These are phyloP conservation scores for Leccinum ochraceum DNA, from an alignment of 768 basidiomycete species.

Conservation along the genomic window DNA sequence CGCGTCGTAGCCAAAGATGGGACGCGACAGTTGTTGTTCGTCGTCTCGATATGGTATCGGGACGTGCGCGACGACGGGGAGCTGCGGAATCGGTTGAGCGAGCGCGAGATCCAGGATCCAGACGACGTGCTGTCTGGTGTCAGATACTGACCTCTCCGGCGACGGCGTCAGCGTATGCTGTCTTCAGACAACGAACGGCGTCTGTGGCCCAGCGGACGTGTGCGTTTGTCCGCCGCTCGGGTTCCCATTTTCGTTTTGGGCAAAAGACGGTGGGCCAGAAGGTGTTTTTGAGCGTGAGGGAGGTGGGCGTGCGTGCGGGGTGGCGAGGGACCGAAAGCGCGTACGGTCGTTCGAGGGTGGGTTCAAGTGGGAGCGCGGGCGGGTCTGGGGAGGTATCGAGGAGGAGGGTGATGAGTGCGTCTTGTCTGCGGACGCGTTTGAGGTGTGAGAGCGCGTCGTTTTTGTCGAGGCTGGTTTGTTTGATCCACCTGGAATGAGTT, in stretches of 20 bases:
- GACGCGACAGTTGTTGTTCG: slow-evolving; percentile 17
- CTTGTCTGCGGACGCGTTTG: slow-evolving; percentile 69
- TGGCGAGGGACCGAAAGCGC: slow-evolving; percentile 60
- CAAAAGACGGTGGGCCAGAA: slow-evolving; percentile 88
- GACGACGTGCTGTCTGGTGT: not conserved
- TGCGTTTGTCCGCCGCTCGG: slow-evolving; percentile 64
- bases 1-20: slow-evolving; percentile 68
- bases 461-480: slow-evolving; percentile 55
- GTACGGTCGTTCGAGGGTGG: slow-evolving; percentile 55
- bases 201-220: slow-evolving; percentile 75
- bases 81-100: slow-evolving; percentile 37
- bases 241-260: slow-evolving; percentile 67
- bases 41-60: slow-evolving; percentile 50
- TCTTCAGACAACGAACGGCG: slow-evolving; percentile 57
- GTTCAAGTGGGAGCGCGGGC: slow-evolving; percentile 51
- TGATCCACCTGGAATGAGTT: slow-evolving; percentile 59
- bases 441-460: slow-evolving; percentile 66
- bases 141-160: slow-evolving; percentile 58
- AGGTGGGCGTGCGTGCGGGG: slow-evolving; percentile 65
- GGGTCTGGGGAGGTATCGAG: slow-evolving; percentile 42
- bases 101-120: not conserved
- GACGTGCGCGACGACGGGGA: slow-evolving; percentile 76
- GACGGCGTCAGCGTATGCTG: slow-evolving; percentile 56
- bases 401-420: slow-evolving; percentile 52
- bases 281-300: slow-evolving; percentile 63